Conservation (phyloP, 352 stramenopile species). For the Phytophthora cryptogea region DNA sequence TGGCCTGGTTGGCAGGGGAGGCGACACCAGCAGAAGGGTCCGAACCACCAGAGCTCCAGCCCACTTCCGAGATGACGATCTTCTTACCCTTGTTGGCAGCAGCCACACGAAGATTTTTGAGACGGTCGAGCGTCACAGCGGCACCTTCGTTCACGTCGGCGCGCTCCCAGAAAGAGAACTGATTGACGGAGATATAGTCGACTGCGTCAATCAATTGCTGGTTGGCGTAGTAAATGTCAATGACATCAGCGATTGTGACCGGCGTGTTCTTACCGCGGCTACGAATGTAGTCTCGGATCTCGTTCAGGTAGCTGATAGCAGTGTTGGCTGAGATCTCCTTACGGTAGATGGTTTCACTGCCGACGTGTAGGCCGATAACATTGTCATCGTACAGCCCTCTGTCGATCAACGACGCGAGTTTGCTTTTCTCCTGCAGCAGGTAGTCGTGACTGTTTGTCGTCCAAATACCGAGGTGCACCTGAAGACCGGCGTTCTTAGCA, state of each 20-base stretch:
- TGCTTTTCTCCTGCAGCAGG: slow-evolving; percentile 51
- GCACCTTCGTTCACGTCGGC: slow-evolving; percentile 51
- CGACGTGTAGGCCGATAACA: slow-evolving; percentile 59
- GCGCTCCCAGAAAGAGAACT: slow-evolving; percentile 82
- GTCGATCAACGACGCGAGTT: slow-evolving; percentile 48
- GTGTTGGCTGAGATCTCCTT: slow-evolving; percentile 49
- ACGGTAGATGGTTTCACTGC: slow-evolving; percentile 75
- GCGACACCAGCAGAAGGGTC: slow-evolving; percentile 38
- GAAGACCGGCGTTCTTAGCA: slow-evolving; percentile 49
- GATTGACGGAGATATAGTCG: slow-evolving; percentile 75
- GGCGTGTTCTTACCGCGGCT: slow-evolving; percentile 48
- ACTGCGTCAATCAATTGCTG: slow-evolving; percentile 59
- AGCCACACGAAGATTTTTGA: slow-evolving; percentile 47
- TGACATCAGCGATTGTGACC: slow-evolving; percentile 71
- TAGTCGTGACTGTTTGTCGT: slow-evolving; percentile 43
- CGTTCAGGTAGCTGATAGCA: slow-evolving; percentile 63
- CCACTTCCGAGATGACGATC: slow-evolving; percentile 71
- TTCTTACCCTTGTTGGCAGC: slow-evolving; percentile 58
- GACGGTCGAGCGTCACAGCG: slow-evolving; percentile 55
- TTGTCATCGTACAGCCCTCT: slow-evolving; percentile 48
- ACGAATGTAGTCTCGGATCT: slow-evolving; percentile 57
- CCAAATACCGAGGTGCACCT: slow-evolving; percentile 73
- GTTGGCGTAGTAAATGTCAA: slow-evolving; percentile 74
- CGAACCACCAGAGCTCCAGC: slow-evolving; percentile 60
- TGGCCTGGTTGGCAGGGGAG: slow-evolving; percentile 54